These are phyloP conservation scores for Mycena maculata DNA, from an alignment of 768 basidiomycete genomes.

Conservation along the genomic window DNA sequence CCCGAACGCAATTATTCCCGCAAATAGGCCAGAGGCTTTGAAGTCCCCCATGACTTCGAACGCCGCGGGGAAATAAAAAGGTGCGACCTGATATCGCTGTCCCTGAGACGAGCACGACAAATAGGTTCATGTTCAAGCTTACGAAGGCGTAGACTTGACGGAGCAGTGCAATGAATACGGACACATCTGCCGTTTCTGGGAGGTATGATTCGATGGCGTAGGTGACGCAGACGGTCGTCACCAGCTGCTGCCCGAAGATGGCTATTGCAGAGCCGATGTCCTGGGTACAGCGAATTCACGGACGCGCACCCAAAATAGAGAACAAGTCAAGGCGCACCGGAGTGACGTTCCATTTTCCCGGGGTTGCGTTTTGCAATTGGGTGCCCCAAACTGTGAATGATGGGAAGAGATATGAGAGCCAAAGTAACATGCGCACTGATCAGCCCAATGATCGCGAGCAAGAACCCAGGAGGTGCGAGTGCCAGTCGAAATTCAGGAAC, in stretches of 20 bases:
- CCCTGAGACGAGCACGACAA: not conserved
- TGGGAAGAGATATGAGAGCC: no score
- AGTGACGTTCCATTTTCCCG: not conserved
- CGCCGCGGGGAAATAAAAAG: not conserved
- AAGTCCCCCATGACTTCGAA: not conserved
- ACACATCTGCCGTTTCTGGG: not conserved
- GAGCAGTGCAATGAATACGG: not conserved
- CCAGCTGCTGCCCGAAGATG: not conserved
- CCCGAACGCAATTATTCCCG: not conserved
- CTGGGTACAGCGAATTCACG: no score
- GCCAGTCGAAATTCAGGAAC: constrained; percentile 6
- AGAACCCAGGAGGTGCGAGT: constrained; percentile 39
- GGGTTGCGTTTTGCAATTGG: not conserved
- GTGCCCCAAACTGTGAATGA: not conserved
- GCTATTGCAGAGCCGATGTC: constrained; percentile 6
- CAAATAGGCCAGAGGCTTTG: not conserved
- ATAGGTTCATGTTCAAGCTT: no score
- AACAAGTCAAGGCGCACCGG: not conserved
- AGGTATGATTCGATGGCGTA: constrained; percentile 1
- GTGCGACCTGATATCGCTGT: not conserved
- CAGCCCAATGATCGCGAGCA: not conserved
- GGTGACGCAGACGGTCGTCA: not conserved
- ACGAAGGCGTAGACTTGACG: not conserved
- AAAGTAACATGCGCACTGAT: not conserved
- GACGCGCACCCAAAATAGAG: no score